These are phyloP conservation scores for Teunomyces tritomae DNA, from an alignment of 805 yeast species.

Conservation along the genomic window DNA sequence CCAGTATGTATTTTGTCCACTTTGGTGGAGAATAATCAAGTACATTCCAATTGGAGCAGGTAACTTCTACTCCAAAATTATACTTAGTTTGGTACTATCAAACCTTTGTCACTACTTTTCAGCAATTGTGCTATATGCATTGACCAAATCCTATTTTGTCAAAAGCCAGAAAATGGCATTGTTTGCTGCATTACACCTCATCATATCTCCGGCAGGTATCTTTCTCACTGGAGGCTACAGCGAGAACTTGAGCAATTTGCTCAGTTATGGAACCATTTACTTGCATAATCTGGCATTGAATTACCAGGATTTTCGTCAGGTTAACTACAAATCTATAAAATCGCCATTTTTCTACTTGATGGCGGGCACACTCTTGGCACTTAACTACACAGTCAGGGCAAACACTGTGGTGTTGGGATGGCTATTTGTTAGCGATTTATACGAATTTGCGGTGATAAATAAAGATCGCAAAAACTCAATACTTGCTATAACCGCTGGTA, in stretches of 20 bases:
- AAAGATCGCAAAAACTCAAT: constrained; percentile 15
- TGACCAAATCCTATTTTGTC: constrained; percentile 37
- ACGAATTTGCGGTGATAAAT: constrained; percentile 16
- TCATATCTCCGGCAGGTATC: constrained; percentile 77
- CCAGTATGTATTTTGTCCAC: constrained; percentile 82
- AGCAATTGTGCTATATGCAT: constrained; percentile 45
- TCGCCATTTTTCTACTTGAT: constrained; percentile 31
- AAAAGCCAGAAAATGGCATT: constrained; percentile 14
- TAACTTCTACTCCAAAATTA: constrained; percentile 44
- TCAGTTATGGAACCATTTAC: constrained; percentile 56
- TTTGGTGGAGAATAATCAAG: constrained; percentile 62
- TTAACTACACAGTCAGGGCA: constrained; percentile 66
- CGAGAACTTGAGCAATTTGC: constrained; percentile 66
- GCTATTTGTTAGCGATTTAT: constrained; percentile 58
- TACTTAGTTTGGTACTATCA: constrained; percentile 48
- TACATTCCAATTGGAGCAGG: constrained; percentile 15
- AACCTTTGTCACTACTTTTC: constrained; percentile 53
- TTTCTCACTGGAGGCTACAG: constrained; percentile 74
- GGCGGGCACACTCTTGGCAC: constrained; percentile 54
- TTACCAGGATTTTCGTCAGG: constrained; percentile 14
- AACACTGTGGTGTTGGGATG: constrained; percentile 75
- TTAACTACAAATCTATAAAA: constrained; percentile 17
- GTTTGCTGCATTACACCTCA: constrained; percentile 44
- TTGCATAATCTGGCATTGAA: constrained; percentile 41
- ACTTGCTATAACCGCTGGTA: constrained; percentile 54